Conservation (phyloP, 2,329 filamentous ascomycete species). For the Talaromyces sp. region DNA sequence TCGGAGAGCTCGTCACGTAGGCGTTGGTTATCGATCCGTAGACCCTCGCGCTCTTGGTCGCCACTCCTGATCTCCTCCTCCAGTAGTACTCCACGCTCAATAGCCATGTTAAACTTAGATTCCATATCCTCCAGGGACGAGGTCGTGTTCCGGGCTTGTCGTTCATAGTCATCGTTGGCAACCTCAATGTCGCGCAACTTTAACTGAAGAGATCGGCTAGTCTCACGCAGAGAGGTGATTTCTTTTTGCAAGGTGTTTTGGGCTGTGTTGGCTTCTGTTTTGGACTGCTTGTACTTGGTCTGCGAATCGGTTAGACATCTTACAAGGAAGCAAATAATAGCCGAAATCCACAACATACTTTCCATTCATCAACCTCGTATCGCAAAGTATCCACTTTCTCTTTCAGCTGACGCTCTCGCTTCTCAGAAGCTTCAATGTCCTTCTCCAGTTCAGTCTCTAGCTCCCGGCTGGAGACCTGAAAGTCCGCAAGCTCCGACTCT, state of each 20-base stretch:
- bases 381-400: constrained; percentile 82
- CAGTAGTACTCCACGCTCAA: constrained; percentile 88
- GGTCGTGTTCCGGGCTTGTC: constrained; percentile 91
- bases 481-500: constrained; percentile 88
- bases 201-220: constrained; percentile 78
- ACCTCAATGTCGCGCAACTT: constrained; percentile 93
- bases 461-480: constrained; percentile 90
- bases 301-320: constrained; percentile 41
- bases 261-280: constrained; percentile 79
- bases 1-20: constrained; percentile 89
- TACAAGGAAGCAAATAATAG: not conserved
- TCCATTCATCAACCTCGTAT: constrained; percentile 98
- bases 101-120: constrained; percentile 92
- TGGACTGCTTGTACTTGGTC: constrained; percentile 96
- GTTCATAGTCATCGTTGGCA: constrained; percentile 96
- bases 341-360: constrained; percentile 59
- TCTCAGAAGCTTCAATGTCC: constrained; percentile 93
- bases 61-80: constrained; percentile 92
- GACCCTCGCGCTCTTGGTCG: constrained; percentile 84
- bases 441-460: constrained; percentile 93
- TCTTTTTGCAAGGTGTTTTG: constrained; percentile 92
- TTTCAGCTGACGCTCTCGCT: constrained; percentile 80
- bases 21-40: constrained; percentile 89
- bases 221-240: constrained; percentile 85
- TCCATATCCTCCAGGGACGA: constrained; percentile 96